These are phyloP conservation scores for Blastobotrys malaysiensis DNA, from an alignment of 1,139 yeast genomes.

Conservation along the genomic window DNA sequence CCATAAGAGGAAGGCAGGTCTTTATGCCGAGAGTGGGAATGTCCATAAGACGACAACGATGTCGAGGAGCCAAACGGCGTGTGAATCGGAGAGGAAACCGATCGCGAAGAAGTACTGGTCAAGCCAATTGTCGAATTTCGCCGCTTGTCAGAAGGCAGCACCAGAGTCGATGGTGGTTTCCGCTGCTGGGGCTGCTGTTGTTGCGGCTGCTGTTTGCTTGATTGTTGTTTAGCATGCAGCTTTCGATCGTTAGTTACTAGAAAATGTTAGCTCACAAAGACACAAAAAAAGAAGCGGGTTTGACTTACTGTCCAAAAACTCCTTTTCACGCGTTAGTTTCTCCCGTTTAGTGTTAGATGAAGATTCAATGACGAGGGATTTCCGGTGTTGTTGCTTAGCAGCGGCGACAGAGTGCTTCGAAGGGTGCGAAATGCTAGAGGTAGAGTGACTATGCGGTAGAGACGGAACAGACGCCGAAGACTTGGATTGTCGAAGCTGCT, in stretches of 20 bases:
- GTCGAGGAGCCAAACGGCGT: neutral
- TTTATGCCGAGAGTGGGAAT: neutral
- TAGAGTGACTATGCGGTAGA: neutral
- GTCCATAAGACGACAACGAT: slow-evolving; percentile 3
- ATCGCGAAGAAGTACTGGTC: slow-evolving; percentile 9
- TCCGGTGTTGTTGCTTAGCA: neutral
- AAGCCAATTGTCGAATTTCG: slow-evolving; percentile 18
- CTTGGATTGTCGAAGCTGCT: neutral
- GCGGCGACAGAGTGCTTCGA: too few relatives aligned
- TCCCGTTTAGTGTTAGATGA: neutral
- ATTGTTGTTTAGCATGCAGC: neutral
- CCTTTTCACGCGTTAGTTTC: neutral
- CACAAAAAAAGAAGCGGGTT: neutral
- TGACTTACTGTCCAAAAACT: neutral
- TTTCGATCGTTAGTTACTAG: neutral
- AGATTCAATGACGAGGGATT: neutral
- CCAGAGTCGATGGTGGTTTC: slow-evolving; percentile 4
- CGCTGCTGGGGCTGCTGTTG: slow-evolving; percentile 4
- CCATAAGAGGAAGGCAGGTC: neutral
- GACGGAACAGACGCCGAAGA: neutral
- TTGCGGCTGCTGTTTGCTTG: slow-evolving; percentile 7
- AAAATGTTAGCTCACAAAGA: neutral
- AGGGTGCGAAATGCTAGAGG: neutral
- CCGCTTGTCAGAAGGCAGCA: slow-evolving; percentile 30
- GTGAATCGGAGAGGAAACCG: slow-evolving; percentile 4